Evolutionary conservation across 2,329 filamentous ascomycete species (phyloP).

Genomic region (Biscogniauxia mediterranea): DNA sequence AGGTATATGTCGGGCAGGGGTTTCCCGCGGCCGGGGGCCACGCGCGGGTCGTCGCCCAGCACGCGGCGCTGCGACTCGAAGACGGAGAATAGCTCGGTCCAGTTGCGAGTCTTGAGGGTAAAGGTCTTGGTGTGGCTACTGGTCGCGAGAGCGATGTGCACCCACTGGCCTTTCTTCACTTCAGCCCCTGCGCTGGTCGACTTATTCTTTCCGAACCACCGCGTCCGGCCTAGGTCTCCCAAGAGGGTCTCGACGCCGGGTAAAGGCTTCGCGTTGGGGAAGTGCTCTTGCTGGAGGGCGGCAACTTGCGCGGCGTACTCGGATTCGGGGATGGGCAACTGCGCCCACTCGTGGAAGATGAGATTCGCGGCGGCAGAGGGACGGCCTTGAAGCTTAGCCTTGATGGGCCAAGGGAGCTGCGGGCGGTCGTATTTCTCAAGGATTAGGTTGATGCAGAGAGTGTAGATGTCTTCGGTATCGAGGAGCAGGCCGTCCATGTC

Average conservation of each 20-base stretch:
- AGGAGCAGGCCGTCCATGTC: conserved; percentile 98
- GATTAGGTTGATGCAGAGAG: conserved; percentile 76
- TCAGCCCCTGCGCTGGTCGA: conserved; percentile 24
- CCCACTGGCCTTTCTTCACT: conserved; percentile 38
- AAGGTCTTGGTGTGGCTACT: conserved; percentile 73
- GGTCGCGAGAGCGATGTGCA: conserved; percentile 85
- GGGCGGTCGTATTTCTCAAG: conserved; percentile 73
- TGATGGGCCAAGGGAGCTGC: conserved; percentile 85
- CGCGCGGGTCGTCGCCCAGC: conserved; percentile 79
- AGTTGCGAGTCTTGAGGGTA: conserved; percentile 68
- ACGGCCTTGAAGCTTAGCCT: conserved; percentile 74
- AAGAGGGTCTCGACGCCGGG: conserved; percentile 76
- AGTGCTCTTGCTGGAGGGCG: conserved; percentile 67
- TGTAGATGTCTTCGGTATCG: conserved; percentile 90
- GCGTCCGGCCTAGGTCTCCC: conserved; percentile 51
- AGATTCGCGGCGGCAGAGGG: conserved; percentile 52
- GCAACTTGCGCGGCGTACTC: conserved; percentile 62
- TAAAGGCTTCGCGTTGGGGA: conserved; percentile 72
- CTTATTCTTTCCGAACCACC: conserved; percentile 44
- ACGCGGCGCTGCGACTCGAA: conserved; percentile 73
- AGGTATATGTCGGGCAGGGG: conserved; percentile 93
- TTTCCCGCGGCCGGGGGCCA: conserved; percentile 80
- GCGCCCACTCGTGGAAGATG: conserved; percentile 73
- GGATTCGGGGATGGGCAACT: conserved; percentile 72
- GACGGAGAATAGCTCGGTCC: conserved; percentile 56